Evolutionary conservation across 2,329 filamentous ascomycete species (phyloP), one percentile per base, ranked within the genome.

Genomic region (Trichoderma lentiforme): DNA sequence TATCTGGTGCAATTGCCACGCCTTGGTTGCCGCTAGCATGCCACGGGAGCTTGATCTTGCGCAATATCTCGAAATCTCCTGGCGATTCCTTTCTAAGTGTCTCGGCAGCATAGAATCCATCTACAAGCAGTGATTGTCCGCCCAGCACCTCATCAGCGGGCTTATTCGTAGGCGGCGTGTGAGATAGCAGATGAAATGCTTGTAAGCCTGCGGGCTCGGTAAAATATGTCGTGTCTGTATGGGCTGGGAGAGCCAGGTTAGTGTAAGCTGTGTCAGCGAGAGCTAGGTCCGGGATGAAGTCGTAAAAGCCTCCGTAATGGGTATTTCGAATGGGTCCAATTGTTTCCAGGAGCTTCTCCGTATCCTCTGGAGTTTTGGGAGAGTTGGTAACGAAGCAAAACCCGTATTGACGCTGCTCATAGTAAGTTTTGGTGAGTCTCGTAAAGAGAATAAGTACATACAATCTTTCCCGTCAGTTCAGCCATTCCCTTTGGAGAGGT

Each of bases 221-320:
- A 83, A 98, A 98, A 82, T 99, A 98, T 1, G 95, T 97, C 7
- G 90, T 98, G 82, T 99, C 96, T 1, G 95, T 98, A 81, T 99
- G 96, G 1, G 93, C 91, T 24, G 90, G 89, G 3, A 99, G 88
- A 1, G 91, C 90, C 65, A 96, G 86, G 76, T 92, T 94, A 2
- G 95, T 98, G 83, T 98, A 99, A 4, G 94, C 94, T 2, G 93
- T 97, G 78, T 97, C 94, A 75, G 95, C 95, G 78, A 92, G 92
- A 32, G 93, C 91, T 28, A 98, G 87, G 80, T 98, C 93, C 6
- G 95, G 92, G 1, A 93, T 93, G 81, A 98, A 98, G 81, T 98
- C 95, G 77, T 88, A 89, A 78, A 87, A 87, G 72, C 83, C 89
- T 84, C 93, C 95, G 81, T 98, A 99, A 80, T 98, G 96, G 0